Evolutionary conservation across 306 rosid species (phyloP), one percentile per base, ranked within the genome.

Genomic region (Canavalia ensiformis): DNA sequence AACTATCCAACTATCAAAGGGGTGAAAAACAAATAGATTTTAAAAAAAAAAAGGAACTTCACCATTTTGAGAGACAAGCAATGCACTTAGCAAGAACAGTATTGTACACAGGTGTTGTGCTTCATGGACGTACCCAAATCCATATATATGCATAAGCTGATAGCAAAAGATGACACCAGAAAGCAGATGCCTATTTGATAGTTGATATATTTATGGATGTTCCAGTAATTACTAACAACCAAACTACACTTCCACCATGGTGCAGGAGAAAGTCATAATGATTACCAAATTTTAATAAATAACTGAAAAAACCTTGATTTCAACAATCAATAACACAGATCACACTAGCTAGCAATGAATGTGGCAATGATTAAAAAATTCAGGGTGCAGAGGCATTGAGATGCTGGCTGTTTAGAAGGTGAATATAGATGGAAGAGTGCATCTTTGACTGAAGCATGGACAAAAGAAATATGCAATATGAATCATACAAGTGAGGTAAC

Each of bases 31-130:
- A 37, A 4, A 37, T 4, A 37, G 4, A 18, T 18, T 18, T 18
- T 18, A 2, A 37, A 37, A 37, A 37, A 3, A 59, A 31, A 34
- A 33, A 4, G 35, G 4, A 37, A 37, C 4, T 37, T 37, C 41
- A 54, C 30, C 5, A 10, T 44, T 31, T 57, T 18, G 18, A 44
- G 6, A 29, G 52, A 6, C 56, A 25, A 10, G 54, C 66, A 55
- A 55, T 73, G 54, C 52, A 55, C 66, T 39, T 25, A 28, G 66
- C 18, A 52, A 72, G 34, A 50, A 70, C 60, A 69, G n/a, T 52
- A 30, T 33, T 46, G 33, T 33, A 11, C 31, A 3, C 31, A 6
- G 33, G 12, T 52, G 37, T 0, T 56, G 12, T 11, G 78, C 44
- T 9, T 2, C 78, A 45, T 30, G 33, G 47, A 18, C 30, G 46